A percentile compares a stretch with the other conserved stretches of the same genome.
Evolutionary conservation across 2,329 filamentous ascomycete genomes (phyloP).

Genomic region (Gaeumannomyces tritici): DNA sequence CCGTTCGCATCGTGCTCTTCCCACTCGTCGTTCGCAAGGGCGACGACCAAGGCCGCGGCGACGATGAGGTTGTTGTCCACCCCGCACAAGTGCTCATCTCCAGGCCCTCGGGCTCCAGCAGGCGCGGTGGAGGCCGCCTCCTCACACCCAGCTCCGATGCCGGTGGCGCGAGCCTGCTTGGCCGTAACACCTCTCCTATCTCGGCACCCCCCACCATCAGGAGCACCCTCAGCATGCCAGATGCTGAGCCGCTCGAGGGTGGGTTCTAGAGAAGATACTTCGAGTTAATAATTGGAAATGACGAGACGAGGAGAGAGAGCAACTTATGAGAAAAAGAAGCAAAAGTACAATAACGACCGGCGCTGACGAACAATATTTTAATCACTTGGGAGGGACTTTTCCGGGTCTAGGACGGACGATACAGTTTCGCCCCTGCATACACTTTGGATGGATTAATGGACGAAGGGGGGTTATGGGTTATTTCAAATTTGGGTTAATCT

Average conservation of each 20-base stretch:
- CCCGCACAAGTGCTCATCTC: slow-evolving; percentile 88
- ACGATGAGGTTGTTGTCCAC: slow-evolving; percentile 91
- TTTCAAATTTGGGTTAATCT: slow-evolving; percentile 14
- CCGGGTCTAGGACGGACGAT: neutral
- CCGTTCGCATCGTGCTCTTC: slow-evolving; percentile 89
- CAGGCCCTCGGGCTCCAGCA: slow-evolving; percentile 23
- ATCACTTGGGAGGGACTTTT: neutral
- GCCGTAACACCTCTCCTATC: neutral
- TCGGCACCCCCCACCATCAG: slow-evolving; percentile 15
- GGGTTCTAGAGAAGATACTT: slow-evolving; percentile 15
- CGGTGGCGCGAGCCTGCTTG: slow-evolving; percentile 26
- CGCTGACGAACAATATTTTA: neutral
- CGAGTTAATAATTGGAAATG: neutral
- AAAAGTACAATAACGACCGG: neutral
- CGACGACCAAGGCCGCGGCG: slow-evolving; percentile 76
- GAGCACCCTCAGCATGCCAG: slow-evolving; percentile 26
- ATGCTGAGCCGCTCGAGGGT: slow-evolving; percentile 15
- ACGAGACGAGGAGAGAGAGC: neutral
- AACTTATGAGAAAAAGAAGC: neutral
- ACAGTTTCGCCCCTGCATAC: neutral
- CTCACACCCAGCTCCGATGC: slow-evolving; percentile 41
- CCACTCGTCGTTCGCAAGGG: slow-evolving; percentile 95
- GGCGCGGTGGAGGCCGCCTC: slow-evolving; percentile 15
- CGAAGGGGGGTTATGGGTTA: neutral
- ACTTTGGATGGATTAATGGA: neutral